Conservation (phyloP, 108 stramenopile species). For the Nannochloropsis granulata region DNA sequence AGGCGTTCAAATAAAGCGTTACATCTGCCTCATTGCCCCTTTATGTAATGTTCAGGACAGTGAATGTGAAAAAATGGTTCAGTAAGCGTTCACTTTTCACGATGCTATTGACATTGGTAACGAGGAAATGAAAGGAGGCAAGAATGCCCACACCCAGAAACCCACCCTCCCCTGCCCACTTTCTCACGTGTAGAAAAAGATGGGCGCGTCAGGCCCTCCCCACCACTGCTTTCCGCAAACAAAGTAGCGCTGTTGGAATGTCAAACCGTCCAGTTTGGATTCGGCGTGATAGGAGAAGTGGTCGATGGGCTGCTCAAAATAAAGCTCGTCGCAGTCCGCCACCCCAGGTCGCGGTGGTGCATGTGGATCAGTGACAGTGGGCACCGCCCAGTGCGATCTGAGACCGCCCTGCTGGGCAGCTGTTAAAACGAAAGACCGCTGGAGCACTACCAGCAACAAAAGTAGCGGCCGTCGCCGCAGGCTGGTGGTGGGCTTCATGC, state of each 20-base stretch:
- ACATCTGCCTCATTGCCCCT: slow-evolving; percentile 69
- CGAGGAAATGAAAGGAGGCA: neutral
- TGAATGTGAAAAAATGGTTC: neutral
- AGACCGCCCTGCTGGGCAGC: neutral
- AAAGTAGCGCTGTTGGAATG: slow-evolving; percentile 19
- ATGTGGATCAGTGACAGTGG: neutral
- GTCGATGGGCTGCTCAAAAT: slow-evolving; percentile 15
- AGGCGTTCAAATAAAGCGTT: slow-evolving; percentile 60
- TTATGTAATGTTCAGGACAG: slow-evolving; percentile 11
- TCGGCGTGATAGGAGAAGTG: slow-evolving; percentile 1
- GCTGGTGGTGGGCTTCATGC: no score
- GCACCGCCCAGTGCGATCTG: neutral
- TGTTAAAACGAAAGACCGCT: no score
- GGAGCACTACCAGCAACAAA: no score
- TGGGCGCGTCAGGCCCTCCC: slow-evolving; percentile 1
- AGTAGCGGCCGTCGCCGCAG: no score
- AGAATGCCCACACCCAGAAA: neutral
- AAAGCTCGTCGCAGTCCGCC: slow-evolving; percentile 15
- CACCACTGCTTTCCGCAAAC: slow-evolving; percentile 12
- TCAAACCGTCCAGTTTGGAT: neutral
- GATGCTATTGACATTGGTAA: neutral
- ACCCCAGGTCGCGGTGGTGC: neutral
- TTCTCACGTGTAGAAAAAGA: slow-evolving; percentile 15
- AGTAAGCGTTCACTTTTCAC: neutral
- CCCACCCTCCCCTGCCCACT: neutral